Conservation (phyloP, 169 alveolate species). For the Cytauxzoon felis region DNA sequence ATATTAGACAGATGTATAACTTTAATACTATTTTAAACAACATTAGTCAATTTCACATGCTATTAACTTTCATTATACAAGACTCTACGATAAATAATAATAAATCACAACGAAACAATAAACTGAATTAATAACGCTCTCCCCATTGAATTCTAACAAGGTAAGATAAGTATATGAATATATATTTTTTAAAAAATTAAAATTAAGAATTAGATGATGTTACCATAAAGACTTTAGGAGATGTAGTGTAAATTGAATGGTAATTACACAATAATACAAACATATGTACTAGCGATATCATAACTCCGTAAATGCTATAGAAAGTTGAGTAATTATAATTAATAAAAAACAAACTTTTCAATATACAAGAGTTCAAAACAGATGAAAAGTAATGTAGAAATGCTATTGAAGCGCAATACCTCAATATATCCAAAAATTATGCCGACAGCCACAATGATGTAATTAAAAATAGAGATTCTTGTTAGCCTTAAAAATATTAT, state of each 20-base stretch:
- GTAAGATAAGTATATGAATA: too few species aligned
- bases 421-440: constrained; percentile 4
- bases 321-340: background rate
- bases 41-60: too few species aligned
- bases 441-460: background rate
- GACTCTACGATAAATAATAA: too few species aligned
- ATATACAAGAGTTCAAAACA: constrained; percentile 17
- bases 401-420: constrained; percentile 23
- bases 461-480: background rate
- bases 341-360: constrained; percentile 13
- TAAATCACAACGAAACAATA: too few species aligned
- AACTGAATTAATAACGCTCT: too few species aligned
- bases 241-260: constrained; percentile 16
- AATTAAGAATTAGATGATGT: background rate
- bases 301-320: constrained; percentile 25
- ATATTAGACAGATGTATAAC: too few species aligned
- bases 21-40: too few species aligned
- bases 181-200: too few species aligned
- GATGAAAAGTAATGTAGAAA: constrained; percentile 7
- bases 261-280: constrained; percentile 13
- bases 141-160: too few species aligned
- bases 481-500: constrained; percentile 14
- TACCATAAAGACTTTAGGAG: constrained; percentile 33
- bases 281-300: constrained; percentile 18
- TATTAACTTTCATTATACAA: too few species aligned